Percentiles rank a stretch among this genome's conserved stretches.
Conservation (phyloP, 176 grass and related monocot species). For the Cenchrus fungigraminus region DNA sequence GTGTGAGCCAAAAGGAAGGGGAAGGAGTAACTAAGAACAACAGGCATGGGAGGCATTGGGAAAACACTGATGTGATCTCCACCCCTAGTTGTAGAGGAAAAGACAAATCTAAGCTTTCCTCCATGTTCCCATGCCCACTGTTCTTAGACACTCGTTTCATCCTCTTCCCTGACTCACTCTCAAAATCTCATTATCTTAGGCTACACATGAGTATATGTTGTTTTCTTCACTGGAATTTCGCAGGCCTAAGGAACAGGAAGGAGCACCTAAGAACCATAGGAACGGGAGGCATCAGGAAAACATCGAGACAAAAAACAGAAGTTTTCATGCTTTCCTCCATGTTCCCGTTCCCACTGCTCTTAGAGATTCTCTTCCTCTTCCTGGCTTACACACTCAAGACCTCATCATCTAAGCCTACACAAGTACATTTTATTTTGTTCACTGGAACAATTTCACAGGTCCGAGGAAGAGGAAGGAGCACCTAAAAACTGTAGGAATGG, state of each 20-base stretch:
- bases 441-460: not conserved
- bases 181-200: not conserved
- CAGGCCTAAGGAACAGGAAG: constrained; percentile 36
- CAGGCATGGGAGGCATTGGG: constrained; percentile 34
- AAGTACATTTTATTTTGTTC: not conserved
- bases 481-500: constrained; percentile 31
- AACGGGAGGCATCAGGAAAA: constrained; percentile 45
- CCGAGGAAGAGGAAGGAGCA: constrained; percentile 41
- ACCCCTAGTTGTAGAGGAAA: not conserved
- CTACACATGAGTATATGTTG: not conserved
- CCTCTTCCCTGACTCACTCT: constrained; percentile 25
- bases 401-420: not conserved
- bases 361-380: constrained; percentile 31
- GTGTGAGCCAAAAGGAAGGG: constrained; percentile 36
- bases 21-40: constrained; percentile 17
- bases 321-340: constrained; percentile 38
- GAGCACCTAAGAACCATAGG: constrained; percentile 20
- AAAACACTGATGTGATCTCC: not conserved
- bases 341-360: constrained; percentile 24
- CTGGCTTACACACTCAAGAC: not conserved
- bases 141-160: constrained; percentile 35
- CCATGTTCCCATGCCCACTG: constrained; percentile 38
- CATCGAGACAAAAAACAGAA: not conserved
- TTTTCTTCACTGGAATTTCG: not conserved
- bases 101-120: constrained; percentile 33